These are phyloP conservation scores for Ascomycota sp. DNA, from an alignment of 2,329 filamentous ascomycete genomes.

Conservation along the genomic window DNA sequence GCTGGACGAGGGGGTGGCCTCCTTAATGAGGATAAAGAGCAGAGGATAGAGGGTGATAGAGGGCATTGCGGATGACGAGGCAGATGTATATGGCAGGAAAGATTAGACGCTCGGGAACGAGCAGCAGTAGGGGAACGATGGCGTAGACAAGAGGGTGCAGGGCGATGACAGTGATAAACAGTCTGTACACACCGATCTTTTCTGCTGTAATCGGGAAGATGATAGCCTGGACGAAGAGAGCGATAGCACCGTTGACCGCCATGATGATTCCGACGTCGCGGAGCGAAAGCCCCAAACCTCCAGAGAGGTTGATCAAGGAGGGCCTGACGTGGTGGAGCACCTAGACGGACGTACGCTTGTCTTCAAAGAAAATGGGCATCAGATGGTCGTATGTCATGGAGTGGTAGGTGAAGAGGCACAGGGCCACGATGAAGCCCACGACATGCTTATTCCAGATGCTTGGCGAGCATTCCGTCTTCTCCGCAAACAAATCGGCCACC, in stretches of 20 bases:
- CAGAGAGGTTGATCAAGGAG: slow-evolving; percentile 30
- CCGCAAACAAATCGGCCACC: slow-evolving; percentile 8
- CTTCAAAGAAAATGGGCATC: slow-evolving; percentile 81
- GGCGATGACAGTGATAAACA: slow-evolving; percentile 36
- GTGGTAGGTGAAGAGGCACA: slow-evolving; percentile 86
- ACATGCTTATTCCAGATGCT: slow-evolving; percentile 40
- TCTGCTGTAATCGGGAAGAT: slow-evolving; percentile 40
- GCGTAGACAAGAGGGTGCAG: slow-evolving; percentile 42
- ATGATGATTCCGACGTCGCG: slow-evolving; percentile 41
- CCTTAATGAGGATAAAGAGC: slow-evolving; percentile 46
- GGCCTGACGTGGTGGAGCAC: slow-evolving; percentile 8
- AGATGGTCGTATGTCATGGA: slow-evolving; percentile 90
- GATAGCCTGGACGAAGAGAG: slow-evolving; percentile 36
- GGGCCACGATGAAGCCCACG: slow-evolving; percentile 55
- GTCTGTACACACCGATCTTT: slow-evolving; percentile 34
- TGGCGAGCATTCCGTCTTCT: slow-evolving; percentile 13
- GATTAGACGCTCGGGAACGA: slow-evolving; percentile 29
- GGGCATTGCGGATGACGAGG: slow-evolving; percentile 37
- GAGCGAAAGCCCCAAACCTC: slow-evolving; percentile 41
- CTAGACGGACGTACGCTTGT: slow-evolving; percentile 28
- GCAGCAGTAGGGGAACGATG: slow-evolving; percentile 35
- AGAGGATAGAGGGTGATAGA: slow-evolving; percentile 46
- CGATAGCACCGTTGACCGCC: slow-evolving; percentile 37
- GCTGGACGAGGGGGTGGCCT: slow-evolving; percentile 34
- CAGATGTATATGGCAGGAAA: slow-evolving; percentile 38